Conservation (phyloP, 2,329 filamentous ascomycete species). For the Neophaeococcomyces mojaviensis region DNA sequence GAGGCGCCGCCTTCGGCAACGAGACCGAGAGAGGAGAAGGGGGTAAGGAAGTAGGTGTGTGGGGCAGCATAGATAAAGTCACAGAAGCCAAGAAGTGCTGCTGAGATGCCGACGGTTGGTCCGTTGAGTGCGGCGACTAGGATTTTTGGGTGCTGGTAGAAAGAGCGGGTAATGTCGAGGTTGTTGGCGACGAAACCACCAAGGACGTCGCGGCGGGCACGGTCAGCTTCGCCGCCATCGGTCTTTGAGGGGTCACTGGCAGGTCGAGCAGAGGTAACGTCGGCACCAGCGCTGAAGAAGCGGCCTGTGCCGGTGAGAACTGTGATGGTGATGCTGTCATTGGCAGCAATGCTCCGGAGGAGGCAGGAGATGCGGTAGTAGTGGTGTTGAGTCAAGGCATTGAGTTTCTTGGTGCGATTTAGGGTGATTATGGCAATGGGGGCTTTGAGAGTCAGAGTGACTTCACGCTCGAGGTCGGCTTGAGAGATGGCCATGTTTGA, state of each 20-base stretch:
- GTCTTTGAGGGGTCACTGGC: conserved; percentile 33
- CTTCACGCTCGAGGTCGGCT: conserved; percentile 33
- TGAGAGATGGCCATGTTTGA: conserved; percentile 4
- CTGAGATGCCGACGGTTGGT: conserved; percentile 79
- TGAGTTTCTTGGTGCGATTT: conserved; percentile 78
- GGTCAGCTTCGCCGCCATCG: conserved; percentile 29
- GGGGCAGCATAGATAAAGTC: conserved; percentile 90
- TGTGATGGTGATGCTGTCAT: conserved; percentile 76
- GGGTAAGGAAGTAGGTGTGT: conserved; percentile 76
- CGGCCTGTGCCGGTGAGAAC: conserved; percentile 73
- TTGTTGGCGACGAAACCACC: conserved; percentile 73
- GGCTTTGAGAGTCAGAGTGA: conserved; percentile 55
- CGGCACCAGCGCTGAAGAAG: conserved; percentile 82
- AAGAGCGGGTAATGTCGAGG: conserved; percentile 79
- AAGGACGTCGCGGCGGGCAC: conserved; percentile 53
- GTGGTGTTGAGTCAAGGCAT: conserved; percentile 62
- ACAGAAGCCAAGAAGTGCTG: conserved; percentile 71
- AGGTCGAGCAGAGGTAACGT: conserved; percentile 55
- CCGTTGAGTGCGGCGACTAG: conserved; percentile 88
- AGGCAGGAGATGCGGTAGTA: conserved; percentile 72
- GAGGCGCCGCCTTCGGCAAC: conserved; percentile 83
- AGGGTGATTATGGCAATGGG: conserved; percentile 79
- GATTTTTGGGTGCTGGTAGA: conserved; percentile 91
- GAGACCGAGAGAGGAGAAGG: conserved; percentile 81
- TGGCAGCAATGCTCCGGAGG: conserved; percentile 68